Percentiles rank a stretch among this genome's conserved stretches.
phyloP scores from a whole-genome alignment of 257 asterid species.

The Lycium ferocissimum region DNA sequence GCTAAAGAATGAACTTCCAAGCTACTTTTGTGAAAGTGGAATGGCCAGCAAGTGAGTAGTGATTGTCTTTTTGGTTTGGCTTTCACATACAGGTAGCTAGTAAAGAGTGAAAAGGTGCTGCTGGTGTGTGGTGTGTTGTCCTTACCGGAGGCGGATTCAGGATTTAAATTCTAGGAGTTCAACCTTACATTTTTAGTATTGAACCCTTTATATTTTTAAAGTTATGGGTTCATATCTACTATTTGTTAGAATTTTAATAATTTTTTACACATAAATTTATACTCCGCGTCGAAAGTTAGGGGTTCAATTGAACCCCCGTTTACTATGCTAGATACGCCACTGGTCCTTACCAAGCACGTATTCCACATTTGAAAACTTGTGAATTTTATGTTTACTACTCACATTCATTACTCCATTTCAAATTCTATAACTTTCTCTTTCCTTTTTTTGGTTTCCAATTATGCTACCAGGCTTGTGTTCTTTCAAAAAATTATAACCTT shows the following conservation, averaged over 20 bases:
- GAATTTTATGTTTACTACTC: not conserved
- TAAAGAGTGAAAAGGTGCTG: conserved; percentile 5
- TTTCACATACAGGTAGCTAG: not conserved
- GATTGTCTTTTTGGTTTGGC: conserved; percentile 28
- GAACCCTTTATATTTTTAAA: no score
- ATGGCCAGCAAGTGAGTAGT: conserved; percentile 1
- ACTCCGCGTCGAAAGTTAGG: no score
- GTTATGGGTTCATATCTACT: no score
- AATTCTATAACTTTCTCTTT: not conserved
- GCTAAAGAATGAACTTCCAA: conserved; percentile 8
- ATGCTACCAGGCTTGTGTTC: not conserved
- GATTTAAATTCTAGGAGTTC: no score
- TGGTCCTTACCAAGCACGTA: conserved; percentile 7
- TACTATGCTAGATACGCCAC: no score
- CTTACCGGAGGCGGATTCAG: no score
- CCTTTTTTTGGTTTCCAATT: not conserved
- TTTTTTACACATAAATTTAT: no score
- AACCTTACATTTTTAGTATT: no score
- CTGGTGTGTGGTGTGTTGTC: conserved; percentile 2
- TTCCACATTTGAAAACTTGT: not conserved
- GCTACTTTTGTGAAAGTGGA: conserved; percentile 28
- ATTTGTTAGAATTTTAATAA: no score
- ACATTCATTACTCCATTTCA: not conserved
- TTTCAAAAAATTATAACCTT: not conserved
- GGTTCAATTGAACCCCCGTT: no score